Conservation (phyloP, 306 rosid species). For the Cucurbita pepo region DNA sequence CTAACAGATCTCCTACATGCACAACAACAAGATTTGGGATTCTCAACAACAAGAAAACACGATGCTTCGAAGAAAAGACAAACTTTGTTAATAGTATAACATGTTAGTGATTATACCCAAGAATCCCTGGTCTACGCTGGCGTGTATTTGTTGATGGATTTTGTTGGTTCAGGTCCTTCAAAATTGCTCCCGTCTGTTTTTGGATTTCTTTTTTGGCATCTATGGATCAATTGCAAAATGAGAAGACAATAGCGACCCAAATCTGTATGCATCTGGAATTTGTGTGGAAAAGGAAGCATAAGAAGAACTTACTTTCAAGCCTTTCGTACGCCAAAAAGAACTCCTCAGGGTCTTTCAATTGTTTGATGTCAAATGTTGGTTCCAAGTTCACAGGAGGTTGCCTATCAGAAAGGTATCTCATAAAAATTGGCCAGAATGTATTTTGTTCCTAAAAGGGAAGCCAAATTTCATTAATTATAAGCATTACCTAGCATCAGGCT, state of each 20-base stretch:
- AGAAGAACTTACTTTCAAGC: constrained; percentile 39
- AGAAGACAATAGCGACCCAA: background rate
- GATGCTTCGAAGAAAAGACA: background rate
- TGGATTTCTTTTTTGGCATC: constrained; percentile 67
- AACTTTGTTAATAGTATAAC: constrained; percentile 1
- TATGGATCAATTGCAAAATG: constrained; percentile 20
- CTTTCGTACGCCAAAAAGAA: constrained; percentile 52
- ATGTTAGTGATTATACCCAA: constrained; percentile 18
- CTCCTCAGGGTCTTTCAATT: constrained; percentile 42
- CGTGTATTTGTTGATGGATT: constrained; percentile 22
- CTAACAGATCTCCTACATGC: constrained; percentile 33
- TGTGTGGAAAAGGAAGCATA: background rate
- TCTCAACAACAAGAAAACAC: constrained; percentile 9
- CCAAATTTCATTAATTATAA: background rate
- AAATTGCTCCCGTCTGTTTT: constrained; percentile 34
- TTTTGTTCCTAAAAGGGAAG: background rate
- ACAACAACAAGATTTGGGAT: constrained; percentile 10
- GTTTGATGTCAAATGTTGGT: constrained; percentile 32
- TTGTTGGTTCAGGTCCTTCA: constrained; percentile 25
- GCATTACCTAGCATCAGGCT: constrained; percentile 35
- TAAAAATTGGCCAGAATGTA: background rate
- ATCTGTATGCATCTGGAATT: background rate
- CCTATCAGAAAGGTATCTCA: constrained; percentile 19
- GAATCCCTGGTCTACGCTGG: constrained; percentile 56
- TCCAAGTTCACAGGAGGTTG: constrained; percentile 33